A percentile compares a stretch with the other conserved stretches of the same genome.
Evolutionary conservation across 768 basidiomycete species (phyloP).

Genomic region (Paxillus ammoniavirescens): DNA sequence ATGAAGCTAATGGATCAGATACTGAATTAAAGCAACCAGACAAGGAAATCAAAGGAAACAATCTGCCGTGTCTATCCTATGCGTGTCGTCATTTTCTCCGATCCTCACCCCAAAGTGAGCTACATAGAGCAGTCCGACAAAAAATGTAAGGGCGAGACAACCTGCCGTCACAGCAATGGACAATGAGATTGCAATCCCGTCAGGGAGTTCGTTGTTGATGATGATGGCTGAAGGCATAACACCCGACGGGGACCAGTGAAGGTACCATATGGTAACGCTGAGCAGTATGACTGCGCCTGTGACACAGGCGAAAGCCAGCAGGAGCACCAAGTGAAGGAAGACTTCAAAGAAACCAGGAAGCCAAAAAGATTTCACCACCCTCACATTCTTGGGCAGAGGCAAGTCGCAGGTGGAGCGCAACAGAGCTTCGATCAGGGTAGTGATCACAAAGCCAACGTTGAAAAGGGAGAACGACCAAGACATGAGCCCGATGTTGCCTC

Average conservation of each 20-base stretch:
- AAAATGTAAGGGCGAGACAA: background rate
- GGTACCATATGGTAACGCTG: background rate
- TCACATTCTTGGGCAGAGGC: background rate
- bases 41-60: background rate
- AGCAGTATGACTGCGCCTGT: background rate
- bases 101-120: background rate
- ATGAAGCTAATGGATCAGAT: too few species aligned
- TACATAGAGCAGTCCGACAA: background rate
- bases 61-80: background rate
- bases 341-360: background rate
- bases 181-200: background rate
- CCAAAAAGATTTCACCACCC: background rate
- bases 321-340: background rate
- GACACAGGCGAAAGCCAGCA: background rate
- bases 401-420: background rate
- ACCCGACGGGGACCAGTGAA: background rate
- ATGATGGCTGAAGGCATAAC: background rate
- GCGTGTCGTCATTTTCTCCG: background rate
- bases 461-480: constrained; percentile 27
- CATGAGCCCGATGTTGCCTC: constrained; percentile 24
- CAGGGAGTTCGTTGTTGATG: background rate
- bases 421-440: background rate
- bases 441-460: constrained; percentile 17
- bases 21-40: too few species aligned
- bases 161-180: background rate